Percentiles rank a stretch among this genome's conserved stretches.
phyloP scores from a whole-genome alignment of 306 rosid species.

The Erythrophleum fordii region DNA sequence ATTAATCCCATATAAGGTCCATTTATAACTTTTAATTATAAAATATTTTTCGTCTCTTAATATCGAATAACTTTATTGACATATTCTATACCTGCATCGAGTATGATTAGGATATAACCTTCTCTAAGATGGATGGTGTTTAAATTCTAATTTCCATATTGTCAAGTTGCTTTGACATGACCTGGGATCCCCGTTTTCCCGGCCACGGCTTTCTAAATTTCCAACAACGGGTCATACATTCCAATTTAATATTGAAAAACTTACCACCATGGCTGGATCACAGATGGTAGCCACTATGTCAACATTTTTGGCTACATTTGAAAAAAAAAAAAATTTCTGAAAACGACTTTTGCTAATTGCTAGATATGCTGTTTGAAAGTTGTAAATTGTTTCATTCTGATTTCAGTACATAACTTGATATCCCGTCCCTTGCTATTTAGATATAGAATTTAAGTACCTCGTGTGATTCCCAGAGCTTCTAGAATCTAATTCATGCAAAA shows the following conservation, averaged over 20 bases:
- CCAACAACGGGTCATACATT: background rate
- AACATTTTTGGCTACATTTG: background rate
- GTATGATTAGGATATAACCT: background rate
- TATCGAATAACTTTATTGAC: background rate
- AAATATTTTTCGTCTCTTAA: background rate
- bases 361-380: background rate
- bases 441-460: background rate
- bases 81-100: conserved; percentile 5
- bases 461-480: background rate
- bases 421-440: background rate
- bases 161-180: conserved; percentile 20
- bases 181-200: background rate
- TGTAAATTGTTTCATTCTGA: background rate
- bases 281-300: background rate
- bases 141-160: background rate
- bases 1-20: conserved; percentile 5
- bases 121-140: background rate
- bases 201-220: background rate
- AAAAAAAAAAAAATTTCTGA: background rate
- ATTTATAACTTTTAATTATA: conserved; percentile 22
- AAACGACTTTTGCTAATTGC: background rate
- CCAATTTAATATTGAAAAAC: background rate
- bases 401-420: background rate
- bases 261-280: conserved; percentile 18
- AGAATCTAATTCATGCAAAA: background rate